phyloP scores from a whole-genome alignment of 257 asterid genomes.

The Capsicum baccatum region DNA sequence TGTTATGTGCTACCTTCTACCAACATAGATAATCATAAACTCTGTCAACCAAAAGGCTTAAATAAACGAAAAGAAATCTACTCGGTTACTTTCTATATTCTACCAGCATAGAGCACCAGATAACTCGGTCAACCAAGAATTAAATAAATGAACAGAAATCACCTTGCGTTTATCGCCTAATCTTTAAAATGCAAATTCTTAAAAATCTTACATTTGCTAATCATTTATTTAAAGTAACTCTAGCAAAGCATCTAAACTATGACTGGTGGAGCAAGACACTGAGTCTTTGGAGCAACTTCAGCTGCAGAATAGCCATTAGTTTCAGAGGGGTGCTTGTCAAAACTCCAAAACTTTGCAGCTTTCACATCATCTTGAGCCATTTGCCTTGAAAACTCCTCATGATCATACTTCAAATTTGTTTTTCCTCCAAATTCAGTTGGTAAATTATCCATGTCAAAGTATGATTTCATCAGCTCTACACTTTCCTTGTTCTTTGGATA shows the following conservation, averaged over 20 bases:
- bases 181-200: background rate
- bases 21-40: background rate
- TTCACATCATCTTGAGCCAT: constrained; percentile 85
- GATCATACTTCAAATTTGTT: constrained; percentile 79
- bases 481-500: constrained; percentile 91
- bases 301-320: constrained; percentile 52
- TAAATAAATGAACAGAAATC: background rate
- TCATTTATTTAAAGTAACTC: background rate
- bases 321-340: constrained; percentile 49
- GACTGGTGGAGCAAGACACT: constrained; percentile 49
- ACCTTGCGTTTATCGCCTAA: background rate
- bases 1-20: background rate
- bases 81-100: background rate
- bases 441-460: constrained; percentile 81
- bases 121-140: background rate
- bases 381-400: constrained; percentile 80
- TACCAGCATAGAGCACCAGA: background rate
- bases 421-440: constrained; percentile 92
- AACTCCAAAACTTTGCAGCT: constrained; percentile 75
- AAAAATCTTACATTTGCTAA: background rate
- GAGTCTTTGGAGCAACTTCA: constrained; percentile 69
- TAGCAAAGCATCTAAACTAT: constrained; percentile 17
- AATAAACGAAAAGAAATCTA: background rate
- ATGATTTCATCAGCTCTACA: constrained; percentile 77
- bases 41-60: background rate